Evolutionary conservation across 805 yeast genomes (phyloP).

Genomic region (Myxozyma mucilagina): DNA sequence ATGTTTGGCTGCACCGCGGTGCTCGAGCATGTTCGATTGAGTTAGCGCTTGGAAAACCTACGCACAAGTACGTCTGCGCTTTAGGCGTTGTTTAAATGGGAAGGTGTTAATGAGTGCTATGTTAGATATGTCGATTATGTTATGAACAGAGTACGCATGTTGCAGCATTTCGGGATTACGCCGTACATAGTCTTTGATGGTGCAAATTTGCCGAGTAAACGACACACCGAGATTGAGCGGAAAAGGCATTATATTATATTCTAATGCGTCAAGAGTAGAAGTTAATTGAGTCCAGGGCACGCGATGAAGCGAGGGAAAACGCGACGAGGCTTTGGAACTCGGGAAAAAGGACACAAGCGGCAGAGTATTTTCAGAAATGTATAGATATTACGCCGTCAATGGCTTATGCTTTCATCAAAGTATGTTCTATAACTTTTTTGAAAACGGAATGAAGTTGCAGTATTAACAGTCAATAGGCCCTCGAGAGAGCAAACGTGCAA

Average conservation of each 20-base stretch:
- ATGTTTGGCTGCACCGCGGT: slow-evolving; percentile 94
- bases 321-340: slow-evolving; percentile 54
- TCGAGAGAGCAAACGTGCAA: slow-evolving; percentile 57
- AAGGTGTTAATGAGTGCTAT: not conserved
- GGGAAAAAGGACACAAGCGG: slow-evolving; percentile 63
- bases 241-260: slow-evolving; percentile 36
- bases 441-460: too few relatives aligned
- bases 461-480: slow-evolving; percentile 32
- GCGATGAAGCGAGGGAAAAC: slow-evolving; percentile 58
- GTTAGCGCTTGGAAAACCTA: slow-evolving; percentile 66
- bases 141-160: slow-evolving; percentile 63
- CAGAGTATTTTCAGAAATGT: slow-evolving; percentile 69
- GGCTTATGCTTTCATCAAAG: slow-evolving; percentile 83
- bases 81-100: not conserved
- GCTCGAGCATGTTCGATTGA: slow-evolving; percentile 82
- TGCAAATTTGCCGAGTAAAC: slow-evolving; percentile 76
- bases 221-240: slow-evolving; percentile 68
- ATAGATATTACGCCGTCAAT: slow-evolving; percentile 86
- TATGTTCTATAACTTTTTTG: slow-evolving; percentile 28
- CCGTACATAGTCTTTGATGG: slow-evolving; percentile 96
- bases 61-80: slow-evolving; percentile 42
- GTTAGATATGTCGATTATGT: slow-evolving; percentile 63
- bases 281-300: slow-evolving; percentile 30
- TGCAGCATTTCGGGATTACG: slow-evolving; percentile 64
- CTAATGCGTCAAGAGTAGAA: not conserved